Percentiles rank a stretch among this genome's conserved stretches.
Conservation (phyloP, 345 rosid species). For the Populus ilicifolia region DNA sequence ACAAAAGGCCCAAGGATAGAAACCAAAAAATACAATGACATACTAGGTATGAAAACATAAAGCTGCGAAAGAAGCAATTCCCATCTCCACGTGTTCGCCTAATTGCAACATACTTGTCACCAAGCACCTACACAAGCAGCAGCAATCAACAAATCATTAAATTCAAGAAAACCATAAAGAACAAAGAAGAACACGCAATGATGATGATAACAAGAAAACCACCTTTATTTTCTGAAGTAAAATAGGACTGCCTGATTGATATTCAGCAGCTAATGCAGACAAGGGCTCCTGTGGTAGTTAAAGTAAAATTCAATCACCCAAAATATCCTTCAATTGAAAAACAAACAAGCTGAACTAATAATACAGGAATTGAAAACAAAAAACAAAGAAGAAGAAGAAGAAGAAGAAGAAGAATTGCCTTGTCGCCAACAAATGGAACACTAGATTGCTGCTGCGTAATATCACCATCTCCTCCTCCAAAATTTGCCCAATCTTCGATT, state of each 20-base stretch:
- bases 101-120: constrained; percentile 61
- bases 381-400: not conserved
- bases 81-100: constrained; percentile 98
- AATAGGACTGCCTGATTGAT: constrained; percentile 81
- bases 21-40: constrained; percentile 13
- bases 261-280: constrained; percentile 76
- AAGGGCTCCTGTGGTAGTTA: constrained; percentile 69
- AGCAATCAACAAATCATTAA: not conserved
- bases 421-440: constrained; percentile 71
- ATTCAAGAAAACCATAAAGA: not conserved
- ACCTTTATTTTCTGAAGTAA: constrained; percentile 95
- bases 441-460: constrained; percentile 45
- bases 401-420: constrained; percentile 33
- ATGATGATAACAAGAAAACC: not conserved
- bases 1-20: constrained; percentile 6
- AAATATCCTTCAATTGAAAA: not conserved
- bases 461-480: constrained; percentile 37
- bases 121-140: constrained; percentile 51
- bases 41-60: constrained; percentile 97
- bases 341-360: not conserved
- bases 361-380: not conserved
- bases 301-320: not conserved
- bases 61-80: constrained; percentile 93
- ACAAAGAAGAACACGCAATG: not conserved
- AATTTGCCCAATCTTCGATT: constrained; percentile 15